Evolutionary conservation across 176 grass and related monocot genomes (phyloP).

Genomic region (Miscanthus lutarioriparius): DNA sequence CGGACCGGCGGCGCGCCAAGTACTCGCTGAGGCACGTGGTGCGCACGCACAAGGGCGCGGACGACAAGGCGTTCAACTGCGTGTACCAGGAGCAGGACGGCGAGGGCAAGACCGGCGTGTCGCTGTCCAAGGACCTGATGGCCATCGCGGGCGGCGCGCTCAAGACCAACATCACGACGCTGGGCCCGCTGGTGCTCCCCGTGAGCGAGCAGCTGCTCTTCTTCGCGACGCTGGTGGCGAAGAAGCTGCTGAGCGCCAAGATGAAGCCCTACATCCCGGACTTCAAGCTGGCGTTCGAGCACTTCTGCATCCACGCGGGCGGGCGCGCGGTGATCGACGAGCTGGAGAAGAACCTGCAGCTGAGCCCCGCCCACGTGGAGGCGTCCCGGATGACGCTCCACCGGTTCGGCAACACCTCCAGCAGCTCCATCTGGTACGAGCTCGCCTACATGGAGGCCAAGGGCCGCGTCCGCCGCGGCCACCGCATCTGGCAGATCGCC

Average conservation of each 20-base stretch:
- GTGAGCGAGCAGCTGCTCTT: conserved; percentile 90
- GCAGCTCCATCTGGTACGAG: conserved; percentile 97
- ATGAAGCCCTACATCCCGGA: conserved; percentile 85
- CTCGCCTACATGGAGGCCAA: conserved; percentile 90
- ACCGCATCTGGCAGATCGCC: conserved; percentile 94
- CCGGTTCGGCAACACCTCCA: conserved; percentile 87
- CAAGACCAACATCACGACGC: conserved; percentile 96
- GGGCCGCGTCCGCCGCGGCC: conserved; percentile 64
- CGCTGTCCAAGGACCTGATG: conserved; percentile 88
- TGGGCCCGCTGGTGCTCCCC: conserved; percentile 81
- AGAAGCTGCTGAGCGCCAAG: conserved; percentile 85
- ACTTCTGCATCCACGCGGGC: conserved; percentile 96
- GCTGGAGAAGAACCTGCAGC: conserved; percentile 93
- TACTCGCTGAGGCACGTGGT: conserved; percentile 74
- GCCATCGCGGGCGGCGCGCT: conserved; percentile 80
- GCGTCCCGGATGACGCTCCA: conserved; percentile 91
- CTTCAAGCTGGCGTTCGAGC: conserved; percentile 93
- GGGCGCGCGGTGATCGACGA: conserved; percentile 85
- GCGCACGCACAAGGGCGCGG: conserved; percentile 77
- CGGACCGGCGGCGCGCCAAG: conserved; percentile 65
- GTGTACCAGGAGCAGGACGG: conserved; percentile 90
- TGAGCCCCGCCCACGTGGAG: conserved; percentile 70
- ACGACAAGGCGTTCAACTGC: conserved; percentile 81
- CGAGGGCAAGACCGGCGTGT: conserved; percentile 71
- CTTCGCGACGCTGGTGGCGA: conserved; percentile 67